Evolutionary conservation across 257 asterid genomes (phyloP).

Genomic region (Jacaranda mimosifolia): DNA sequence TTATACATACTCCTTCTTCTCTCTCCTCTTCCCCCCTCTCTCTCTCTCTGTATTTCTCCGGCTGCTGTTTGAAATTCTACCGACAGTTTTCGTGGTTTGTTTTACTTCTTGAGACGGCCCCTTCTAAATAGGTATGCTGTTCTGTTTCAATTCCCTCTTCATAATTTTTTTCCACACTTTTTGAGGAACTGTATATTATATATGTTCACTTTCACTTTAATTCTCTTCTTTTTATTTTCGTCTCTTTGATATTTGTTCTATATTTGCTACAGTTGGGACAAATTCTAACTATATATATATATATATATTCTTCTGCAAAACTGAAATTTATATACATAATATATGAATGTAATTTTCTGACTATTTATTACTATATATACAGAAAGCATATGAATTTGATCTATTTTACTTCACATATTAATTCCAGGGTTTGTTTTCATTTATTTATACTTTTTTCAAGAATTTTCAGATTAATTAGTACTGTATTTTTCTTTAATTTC

Average conservation of each 20-base stretch:
- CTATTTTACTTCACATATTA: not conserved
- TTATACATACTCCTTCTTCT: not conserved
- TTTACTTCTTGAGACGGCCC: not conserved
- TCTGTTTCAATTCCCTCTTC: not conserved
- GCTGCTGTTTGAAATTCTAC: slow-evolving; percentile 32
- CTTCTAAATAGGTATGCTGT: slow-evolving; percentile 12
- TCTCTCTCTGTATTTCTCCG: slow-evolving; percentile 19
- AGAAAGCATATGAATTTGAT: not conserved
- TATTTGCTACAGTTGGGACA: not conserved
- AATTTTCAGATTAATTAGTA: too few relatives aligned
- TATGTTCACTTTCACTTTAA: not conserved
- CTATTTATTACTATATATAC: too few relatives aligned
- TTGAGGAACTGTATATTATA: not conserved
- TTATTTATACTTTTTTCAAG: not conserved
- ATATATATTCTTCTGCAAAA: not conserved
- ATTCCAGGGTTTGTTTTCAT: not conserved
- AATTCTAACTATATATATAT: not conserved
- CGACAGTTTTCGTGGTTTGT: slow-evolving; percentile 33
- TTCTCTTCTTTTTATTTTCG: not conserved
- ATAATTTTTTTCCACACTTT: not conserved
- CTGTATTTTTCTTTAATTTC: too few relatives aligned
- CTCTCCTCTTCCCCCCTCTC: not conserved
- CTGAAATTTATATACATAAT: not conserved
- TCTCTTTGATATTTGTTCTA: not conserved
- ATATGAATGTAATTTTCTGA: too few relatives aligned